phyloP scores from a whole-genome alignment of 1,139 yeast genomes.

The Yamadazyma diddensiae region DNA sequence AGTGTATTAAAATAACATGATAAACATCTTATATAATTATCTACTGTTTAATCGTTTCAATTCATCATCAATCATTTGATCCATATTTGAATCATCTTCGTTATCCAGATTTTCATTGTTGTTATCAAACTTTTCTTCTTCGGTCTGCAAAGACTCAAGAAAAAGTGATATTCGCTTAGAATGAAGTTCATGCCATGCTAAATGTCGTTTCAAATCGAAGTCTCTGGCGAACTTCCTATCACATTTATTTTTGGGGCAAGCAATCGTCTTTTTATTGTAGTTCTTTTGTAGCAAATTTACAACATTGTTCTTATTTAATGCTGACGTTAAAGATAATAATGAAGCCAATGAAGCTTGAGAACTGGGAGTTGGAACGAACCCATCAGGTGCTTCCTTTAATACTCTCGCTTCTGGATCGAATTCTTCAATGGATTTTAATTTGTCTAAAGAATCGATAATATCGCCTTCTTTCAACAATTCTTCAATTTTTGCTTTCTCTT shows the following conservation, averaged over 20 bases:
- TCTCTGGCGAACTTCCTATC: conserved; percentile 43
- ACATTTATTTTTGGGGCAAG: conserved; percentile 50
- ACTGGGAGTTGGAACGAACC: background rate
- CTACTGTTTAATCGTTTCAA: too few relatives aligned
- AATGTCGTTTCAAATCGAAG: conserved; percentile 51
- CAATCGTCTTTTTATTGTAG: conserved; percentile 28
- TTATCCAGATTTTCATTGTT: conserved; percentile 19
- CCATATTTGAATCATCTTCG: conserved; percentile 18
- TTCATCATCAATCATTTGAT: conserved; percentile 31
- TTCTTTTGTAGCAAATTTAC: conserved; percentile 38
- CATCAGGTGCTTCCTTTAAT: conserved; percentile 11
- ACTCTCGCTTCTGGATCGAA: conserved; percentile 4
- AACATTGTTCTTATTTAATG: conserved; percentile 22
- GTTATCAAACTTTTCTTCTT: conserved; percentile 4
- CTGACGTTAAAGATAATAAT: conserved; percentile 23
- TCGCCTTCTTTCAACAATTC: conserved; percentile 11
- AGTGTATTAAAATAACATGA: background rate
- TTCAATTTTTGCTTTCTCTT: conserved; percentile 23
- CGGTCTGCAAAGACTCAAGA: conserved; percentile 26
- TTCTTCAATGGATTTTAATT: conserved; percentile 11
- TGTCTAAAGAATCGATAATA: conserved; percentile 7
- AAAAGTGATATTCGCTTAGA: conserved; percentile 19
- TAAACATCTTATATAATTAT: too few relatives aligned
- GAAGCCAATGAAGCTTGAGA: conserved; percentile 21
- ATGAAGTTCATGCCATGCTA: conserved; percentile 49